Evolutionary conservation across 2,329 filamentous ascomycete genomes (phyloP), one percentile per base, ranked within the genome.

Genomic region (Trichophyton schoenleinii): DNA sequence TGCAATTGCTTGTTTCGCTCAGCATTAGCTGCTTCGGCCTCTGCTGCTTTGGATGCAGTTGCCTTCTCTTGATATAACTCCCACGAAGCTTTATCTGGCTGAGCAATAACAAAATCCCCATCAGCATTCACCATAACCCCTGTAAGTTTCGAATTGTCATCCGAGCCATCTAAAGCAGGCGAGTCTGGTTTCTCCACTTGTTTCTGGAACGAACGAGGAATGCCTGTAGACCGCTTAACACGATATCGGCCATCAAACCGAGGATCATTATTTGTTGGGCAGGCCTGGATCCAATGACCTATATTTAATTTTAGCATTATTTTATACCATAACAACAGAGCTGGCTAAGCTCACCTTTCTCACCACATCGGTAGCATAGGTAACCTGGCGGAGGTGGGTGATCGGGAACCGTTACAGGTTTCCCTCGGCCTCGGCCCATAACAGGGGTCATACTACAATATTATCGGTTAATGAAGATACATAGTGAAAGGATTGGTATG

Each of bases 41-140:
- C 87, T 36, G 89, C 89, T 31, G 89, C 87, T 55, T 89, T 89
- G 62, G 89, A 87, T 64, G 87, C 89, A 75, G 95, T 94, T 63
- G 89, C 85, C 78, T 95, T 95, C 72, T 91, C 91, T 77, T 97
- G 91, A 77, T 92, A 96, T 74, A 95, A 86, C 75, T 96, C 89
- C 94, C 94, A 99, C 49, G 92, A 87, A 67, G 88, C 91, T 77
- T 94, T 92, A 76, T 99, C 94, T 67, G 92, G 89, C 77, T 95
- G 88, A 65, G 91, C 91, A 79, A 96, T 89, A 70, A 99, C 94
- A 79, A 94, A 97, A 74, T 97, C 91, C 73, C 94, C 94, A 72
- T 96, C 91, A 64, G 91, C 89, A 75, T 96, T 97, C 68, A 97
- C 88, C 92, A 97, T 97, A 71, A 97, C 87, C 69, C 91, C 90